Base-by-base conservation (phyloP, 176 grass and related monocot genomes). In the Lolium perenne region DNA sequence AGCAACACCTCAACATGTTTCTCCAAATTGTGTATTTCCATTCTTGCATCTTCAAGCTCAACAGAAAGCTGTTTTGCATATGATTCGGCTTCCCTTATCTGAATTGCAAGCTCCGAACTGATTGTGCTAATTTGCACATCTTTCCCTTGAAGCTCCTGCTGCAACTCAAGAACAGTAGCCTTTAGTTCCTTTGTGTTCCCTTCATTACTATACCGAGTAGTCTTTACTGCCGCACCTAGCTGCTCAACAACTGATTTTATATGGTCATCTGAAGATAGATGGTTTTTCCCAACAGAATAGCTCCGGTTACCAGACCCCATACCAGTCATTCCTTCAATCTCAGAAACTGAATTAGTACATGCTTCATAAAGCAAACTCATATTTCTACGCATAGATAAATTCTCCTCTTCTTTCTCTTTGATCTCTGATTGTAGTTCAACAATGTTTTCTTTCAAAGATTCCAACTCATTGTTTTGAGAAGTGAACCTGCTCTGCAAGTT, bases 111-210 rank as follows among this genome's bases (percentile, higher is more conserved):
- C 65, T 95, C 96, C n/a, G 90, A 87, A 83, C 90, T 87, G 63
- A 94, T 89, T 86, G 78, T 86, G 79, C 83, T 95, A 47, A 95
- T 89, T 87, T 86, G 90, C 49, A 90, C 83, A 89, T 95, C 93
- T 87, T 95, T 98, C 84, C 82, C 90, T 62, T 92, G 92, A 67
- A 98, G 72, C 83, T 94, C 91, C 82, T 89, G 92, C 88, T 95
- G 93, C 83, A 98, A 89, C 50, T 98, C 89, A 85, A 89, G 64
- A 67, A 98, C 68, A 62, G 60, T 92, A 70, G 85, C 88, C 80
- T 95, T 98, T 62, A 93, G 86, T 89, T 98, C 93, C 87, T 84
- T 94, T 79, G 77, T 87, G 87, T 82, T 91, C 66, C 84, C 90
- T 85, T 92, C 95, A 46, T 57, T 85, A 67, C 85, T 86, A 70